A percentile compares a stretch with the other conserved stretches of the same genome.
Conservation (phyloP, 371 early-diverging fungal genomes). For the Dinochytrium kinnereticum region DNA sequence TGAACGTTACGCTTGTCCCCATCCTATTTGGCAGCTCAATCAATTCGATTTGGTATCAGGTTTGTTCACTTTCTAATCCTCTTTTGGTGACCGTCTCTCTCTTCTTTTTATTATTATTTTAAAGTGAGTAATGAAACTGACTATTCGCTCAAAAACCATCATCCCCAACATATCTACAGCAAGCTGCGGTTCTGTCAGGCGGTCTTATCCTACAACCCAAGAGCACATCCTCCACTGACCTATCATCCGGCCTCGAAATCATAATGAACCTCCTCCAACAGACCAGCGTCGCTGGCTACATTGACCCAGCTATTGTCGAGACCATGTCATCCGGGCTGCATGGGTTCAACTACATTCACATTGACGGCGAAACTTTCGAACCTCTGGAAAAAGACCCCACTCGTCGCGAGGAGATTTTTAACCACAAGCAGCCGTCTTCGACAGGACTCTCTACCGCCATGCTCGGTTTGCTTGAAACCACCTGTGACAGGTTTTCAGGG, state of each 20-base stretch:
- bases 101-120: no score
- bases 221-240: not conserved
- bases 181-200: slow-evolving; percentile 27
- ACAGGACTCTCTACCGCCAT: slow-evolving; percentile 13
- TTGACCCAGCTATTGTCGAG: not conserved
- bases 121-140: no score
- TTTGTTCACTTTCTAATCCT: not conserved
- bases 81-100: not conserved
- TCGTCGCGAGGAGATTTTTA: not conserved
- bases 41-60: slow-evolving; percentile 17
- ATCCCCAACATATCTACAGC: no score
- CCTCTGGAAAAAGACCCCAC: slow-evolving; percentile 14
- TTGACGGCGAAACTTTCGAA: slow-evolving; percentile 11
- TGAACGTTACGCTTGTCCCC: slow-evolving; percentile 32
- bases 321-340: not conserved
- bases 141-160: no score
- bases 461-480: slow-evolving; percentile 5
- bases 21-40: slow-evolving; percentile 8
- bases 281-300: not conserved
- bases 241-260: slow-evolving; percentile 20
- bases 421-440: not conserved
- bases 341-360: slow-evolving; percentile 8
- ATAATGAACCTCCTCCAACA: slow-evolving; percentile 17
- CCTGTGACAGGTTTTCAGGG: slow-evolving; percentile 14
- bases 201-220: slow-evolving; percentile 24